Evolutionary conservation across 306 rosid genomes (phyloP).

Genomic region (Phaseolus lunatus): DNA sequence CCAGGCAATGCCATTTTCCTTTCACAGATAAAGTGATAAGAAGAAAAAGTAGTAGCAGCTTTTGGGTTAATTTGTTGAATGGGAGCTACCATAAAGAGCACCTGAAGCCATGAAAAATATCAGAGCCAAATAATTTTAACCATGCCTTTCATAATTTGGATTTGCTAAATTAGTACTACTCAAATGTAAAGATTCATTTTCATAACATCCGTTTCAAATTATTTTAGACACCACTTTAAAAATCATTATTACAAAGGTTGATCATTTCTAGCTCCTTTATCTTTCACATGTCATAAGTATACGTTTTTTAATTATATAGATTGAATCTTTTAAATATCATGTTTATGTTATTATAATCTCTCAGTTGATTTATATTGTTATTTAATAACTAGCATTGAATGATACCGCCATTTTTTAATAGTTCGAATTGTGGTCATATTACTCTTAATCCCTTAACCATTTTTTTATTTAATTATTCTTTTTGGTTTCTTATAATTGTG

Average conservation of each 20-base stretch:
- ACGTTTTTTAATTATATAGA: too few relatives aligned
- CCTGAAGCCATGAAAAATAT: not conserved
- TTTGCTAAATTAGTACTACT: not conserved
- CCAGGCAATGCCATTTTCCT: not conserved
- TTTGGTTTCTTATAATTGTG: too few relatives aligned
- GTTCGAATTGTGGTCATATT: too few relatives aligned
- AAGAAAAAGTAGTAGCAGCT: not conserved
- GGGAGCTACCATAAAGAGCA: not conserved
- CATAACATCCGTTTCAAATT: not conserved
- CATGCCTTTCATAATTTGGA: not conserved
- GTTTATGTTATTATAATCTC: too few relatives aligned
- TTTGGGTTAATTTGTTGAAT: conserved; percentile 6
- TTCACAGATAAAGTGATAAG: not conserved
- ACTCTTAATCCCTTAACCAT: too few relatives aligned
- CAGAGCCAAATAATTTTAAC: not conserved
- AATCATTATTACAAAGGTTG: not conserved
- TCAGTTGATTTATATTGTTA: too few relatives aligned
- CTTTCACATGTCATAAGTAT: too few relatives aligned
- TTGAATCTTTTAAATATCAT: too few relatives aligned
- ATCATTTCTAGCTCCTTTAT: too few relatives aligned
- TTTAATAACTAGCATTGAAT: too few relatives aligned
- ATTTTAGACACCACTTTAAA: not conserved
- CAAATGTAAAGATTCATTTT: not conserved
- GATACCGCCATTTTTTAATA: too few relatives aligned
- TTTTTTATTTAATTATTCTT: too few relatives aligned